Conservation (phyloP, 73 alveolate genomes). For the Blepharisma stoltei region DNA sequence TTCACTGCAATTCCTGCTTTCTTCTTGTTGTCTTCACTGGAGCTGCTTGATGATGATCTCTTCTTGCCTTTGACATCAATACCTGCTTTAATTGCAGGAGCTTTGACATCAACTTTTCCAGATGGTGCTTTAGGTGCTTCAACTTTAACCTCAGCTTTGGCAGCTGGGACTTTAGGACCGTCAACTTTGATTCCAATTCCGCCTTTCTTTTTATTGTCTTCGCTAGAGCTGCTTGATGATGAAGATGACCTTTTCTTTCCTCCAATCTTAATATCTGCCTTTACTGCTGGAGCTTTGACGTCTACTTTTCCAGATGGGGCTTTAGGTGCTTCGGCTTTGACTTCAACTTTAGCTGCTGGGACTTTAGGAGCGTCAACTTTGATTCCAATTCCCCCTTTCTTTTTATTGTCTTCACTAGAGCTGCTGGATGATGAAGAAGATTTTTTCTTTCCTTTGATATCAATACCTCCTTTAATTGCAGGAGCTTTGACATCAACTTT, state of each 20-base stretch:
- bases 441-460: background rate
- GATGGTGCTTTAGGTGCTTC: background rate
- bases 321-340: background rate
- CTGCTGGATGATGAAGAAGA: background rate
- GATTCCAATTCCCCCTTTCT: background rate
- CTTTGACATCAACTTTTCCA: background rate
- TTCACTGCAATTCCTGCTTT: background rate
- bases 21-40: background rate
- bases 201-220: background rate
- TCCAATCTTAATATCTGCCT: background rate
- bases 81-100: background rate
- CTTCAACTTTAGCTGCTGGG: background rate
- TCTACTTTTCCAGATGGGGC: background rate
- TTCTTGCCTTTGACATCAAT: background rate
- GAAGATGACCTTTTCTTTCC: background rate
- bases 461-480: background rate
- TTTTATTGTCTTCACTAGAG: background rate
- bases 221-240: background rate
- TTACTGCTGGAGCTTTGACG: background rate
- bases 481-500: constrained; percentile 4
- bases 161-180: background rate
- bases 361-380: too few species aligned
- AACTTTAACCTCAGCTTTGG: background rate
- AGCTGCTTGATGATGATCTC: background rate
- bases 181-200: background rate